phyloP scores from a whole-genome alignment of 805 yeast species.

The Kockiozyma suomiensis region DNA sequence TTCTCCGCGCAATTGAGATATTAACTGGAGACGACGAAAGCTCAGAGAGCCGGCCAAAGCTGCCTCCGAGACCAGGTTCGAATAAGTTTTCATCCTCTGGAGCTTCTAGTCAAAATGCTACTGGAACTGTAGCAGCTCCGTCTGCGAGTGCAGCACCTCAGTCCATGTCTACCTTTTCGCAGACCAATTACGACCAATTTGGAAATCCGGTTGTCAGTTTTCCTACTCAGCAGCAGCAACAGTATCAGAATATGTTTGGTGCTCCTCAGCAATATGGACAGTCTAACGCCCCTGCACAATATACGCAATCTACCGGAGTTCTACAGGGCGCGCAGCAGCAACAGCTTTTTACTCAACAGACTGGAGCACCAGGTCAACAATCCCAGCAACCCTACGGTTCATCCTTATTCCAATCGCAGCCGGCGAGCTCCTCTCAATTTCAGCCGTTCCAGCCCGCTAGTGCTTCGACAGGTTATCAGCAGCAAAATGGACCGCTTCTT shows the following conservation, averaged over 20 bases:
- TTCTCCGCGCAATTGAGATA: constrained; percentile 60
- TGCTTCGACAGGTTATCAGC: constrained; percentile 11
- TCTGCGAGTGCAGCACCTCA: neutral
- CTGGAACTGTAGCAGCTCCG: constrained; percentile 3
- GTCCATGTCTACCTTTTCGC: constrained; percentile 1
- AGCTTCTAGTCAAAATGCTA: neutral
- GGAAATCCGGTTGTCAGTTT: constrained; percentile 21
- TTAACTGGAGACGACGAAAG: constrained; percentile 23
- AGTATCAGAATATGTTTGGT: constrained; percentile 15
- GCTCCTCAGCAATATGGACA: constrained; percentile 5
- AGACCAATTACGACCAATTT: constrained; percentile 18
- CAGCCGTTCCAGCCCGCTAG: constrained; percentile 28
- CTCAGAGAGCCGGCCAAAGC: constrained; percentile 14
- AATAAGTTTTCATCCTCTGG: constrained; percentile 15
- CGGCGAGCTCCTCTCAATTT: neutral
- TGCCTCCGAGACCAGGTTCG: constrained; percentile 29
- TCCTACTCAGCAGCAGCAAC: constrained; percentile 24
- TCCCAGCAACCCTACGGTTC: constrained; percentile 28
- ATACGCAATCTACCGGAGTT: constrained; percentile 33
- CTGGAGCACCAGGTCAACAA: constrained; percentile 37
- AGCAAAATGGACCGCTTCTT: constrained; percentile 14
- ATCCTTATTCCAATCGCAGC: constrained; percentile 34
- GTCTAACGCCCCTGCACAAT: constrained; percentile 13
- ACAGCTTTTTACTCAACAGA: constrained; percentile 25
- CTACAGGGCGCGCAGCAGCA: constrained; percentile 12